Base-by-base conservation (phyloP, 805 yeast species). In the Wickerhamiella spandovensis region DNA sequence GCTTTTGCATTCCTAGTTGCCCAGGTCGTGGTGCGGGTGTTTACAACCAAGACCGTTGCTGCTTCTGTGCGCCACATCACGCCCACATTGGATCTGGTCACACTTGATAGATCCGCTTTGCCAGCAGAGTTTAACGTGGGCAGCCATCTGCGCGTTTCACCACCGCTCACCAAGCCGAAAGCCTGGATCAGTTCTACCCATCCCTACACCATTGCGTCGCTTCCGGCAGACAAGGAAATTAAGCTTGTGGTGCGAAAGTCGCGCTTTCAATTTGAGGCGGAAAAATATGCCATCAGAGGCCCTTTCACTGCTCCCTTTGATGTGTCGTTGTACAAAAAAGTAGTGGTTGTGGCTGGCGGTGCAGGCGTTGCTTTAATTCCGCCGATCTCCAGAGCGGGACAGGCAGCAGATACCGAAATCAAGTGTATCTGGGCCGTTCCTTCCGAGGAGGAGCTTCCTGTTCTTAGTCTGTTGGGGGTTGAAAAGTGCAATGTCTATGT, bases 21-120 rank as follows among this genome's bases (percentile, higher is more conserved):
- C 48, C 96, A 89, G 61, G 67, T 82, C 0, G 53, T 61, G 3
- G 75, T 77, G 58, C 72, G 94, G 25, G 48, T 77, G 13, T 56
- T 45, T 20, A 44, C 52, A 51, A 44, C 63, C 44, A 52, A 51
- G 13, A 50, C 51, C 2, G 54, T 51, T 23, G 43, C 47, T 48
- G 47, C 49, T 53, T 39, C 38, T 1, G 60, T 45, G 56, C 69
- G 47, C 65, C 70, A n/a, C 63, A 68, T 48, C 65, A 74, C 21
- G 64, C 76, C 43, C 69, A 74, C 6, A 66, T 69, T 54, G 58
- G 75, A 52, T 63, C 68, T 25, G 55, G 79, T 81, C 1, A 67
- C 72, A 38, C 49, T 62, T 20, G 58, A 67, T 28, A 65, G 78
- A 6, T 62, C 64, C 7, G 51, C 58, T 12, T 57, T 45, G 28